phyloP scores from a whole-genome alignment of 1,284 basidiomycete species.

The Phellinidium pouzarii region DNA sequence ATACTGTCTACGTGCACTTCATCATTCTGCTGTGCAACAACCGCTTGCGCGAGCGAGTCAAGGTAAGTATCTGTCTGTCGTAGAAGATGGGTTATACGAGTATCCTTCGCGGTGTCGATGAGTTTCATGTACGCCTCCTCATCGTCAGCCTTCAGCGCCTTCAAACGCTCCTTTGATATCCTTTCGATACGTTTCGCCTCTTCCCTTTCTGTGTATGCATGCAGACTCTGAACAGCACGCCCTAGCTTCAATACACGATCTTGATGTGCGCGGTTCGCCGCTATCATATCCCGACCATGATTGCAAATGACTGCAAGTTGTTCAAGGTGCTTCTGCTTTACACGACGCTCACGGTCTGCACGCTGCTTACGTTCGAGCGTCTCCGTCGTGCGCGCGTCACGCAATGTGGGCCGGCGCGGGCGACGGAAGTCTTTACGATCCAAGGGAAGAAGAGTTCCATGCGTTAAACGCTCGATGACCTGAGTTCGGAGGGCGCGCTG shows the following conservation, averaged over 20 bases:
- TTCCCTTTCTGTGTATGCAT: slow-evolving; percentile 91
- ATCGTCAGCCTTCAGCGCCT: slow-evolving; percentile 96
- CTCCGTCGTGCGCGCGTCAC: slow-evolving; percentile 90
- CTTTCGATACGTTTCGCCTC: slow-evolving; percentile 97
- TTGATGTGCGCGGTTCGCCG: slow-evolving; percentile 55
- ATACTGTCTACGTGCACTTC: slow-evolving; percentile 37
- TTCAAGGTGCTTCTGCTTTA: slow-evolving; percentile 95
- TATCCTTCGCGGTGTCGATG: slow-evolving; percentile 99
- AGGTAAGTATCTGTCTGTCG: slow-evolving; percentile 94
- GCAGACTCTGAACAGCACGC: slow-evolving; percentile 82
- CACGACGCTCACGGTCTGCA: slow-evolving; percentile 85
- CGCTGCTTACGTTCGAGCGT: slow-evolving; percentile 89
- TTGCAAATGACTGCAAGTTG: slow-evolving; percentile 85
- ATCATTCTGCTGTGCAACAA: slow-evolving; percentile 90
- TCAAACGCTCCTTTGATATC: slow-evolving; percentile 96
- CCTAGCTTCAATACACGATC: slow-evolving; percentile 83
- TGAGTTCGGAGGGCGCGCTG: slow-evolving; percentile 83
- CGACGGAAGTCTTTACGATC: slow-evolving; percentile 92
- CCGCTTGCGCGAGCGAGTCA: slow-evolving; percentile 91
- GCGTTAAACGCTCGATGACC: slow-evolving; percentile 82
- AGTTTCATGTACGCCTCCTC: slow-evolving; percentile 99
- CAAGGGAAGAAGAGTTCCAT: slow-evolving; percentile 85
- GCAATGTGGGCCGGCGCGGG: slow-evolving; percentile 80
- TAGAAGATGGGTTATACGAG: slow-evolving; percentile 94
- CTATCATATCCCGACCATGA: slow-evolving; percentile 76